Base-by-base conservation (phyloP, 139 green algal species). In the Chlorella sp. region DNA sequence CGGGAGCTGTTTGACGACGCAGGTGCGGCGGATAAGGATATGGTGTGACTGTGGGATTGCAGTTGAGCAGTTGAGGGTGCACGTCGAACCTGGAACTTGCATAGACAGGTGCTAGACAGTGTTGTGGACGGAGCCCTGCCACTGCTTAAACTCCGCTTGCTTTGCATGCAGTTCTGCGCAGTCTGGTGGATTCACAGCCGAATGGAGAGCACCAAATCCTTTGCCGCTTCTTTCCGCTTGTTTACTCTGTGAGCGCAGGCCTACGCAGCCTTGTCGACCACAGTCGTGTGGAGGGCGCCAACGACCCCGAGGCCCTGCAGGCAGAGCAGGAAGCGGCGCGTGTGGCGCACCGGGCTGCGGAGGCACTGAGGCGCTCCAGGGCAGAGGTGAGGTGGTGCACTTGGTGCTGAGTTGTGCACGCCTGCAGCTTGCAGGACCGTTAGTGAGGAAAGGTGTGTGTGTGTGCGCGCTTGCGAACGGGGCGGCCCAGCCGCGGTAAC, bases 1-100 rank as follows among this genome's bases (percentile, higher is more conserved):
- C 60, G 81, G 50, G 86, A 93, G n/a, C 78, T 98, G 63, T 97
- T 98, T 81, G 93, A 93, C n/a, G 89, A 83, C 23, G 76, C 77
- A 3, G 86, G 42, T 64, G 49, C 5, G 49, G 31, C 10, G 32
- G 33, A 4, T 17, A 10, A 65, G 17, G 59, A n/a, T n/a, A 14
- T 29, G 26, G 59, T 29, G 59, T 65, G 17, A 5, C 17, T 31
- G 26, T 65, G 59, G 14, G n/a, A 65, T 31, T 65, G 59, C 24
- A 65, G 42, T 55, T 55, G 42, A 55, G 42, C 10, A 10, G 17
- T 55, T 55, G 10, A 55, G 42, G 10, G 42, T 10, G 42, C 10
- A 17, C 42, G 17, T 24, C 42, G 42, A 55, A 55, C 10, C 17
- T 55, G 42, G 42, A 55, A 17, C 42, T 65, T 10, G 59, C 59